Base-by-base conservation (phyloP, 176 grass and related monocot species). In the Oryza coarctata region DNA sequence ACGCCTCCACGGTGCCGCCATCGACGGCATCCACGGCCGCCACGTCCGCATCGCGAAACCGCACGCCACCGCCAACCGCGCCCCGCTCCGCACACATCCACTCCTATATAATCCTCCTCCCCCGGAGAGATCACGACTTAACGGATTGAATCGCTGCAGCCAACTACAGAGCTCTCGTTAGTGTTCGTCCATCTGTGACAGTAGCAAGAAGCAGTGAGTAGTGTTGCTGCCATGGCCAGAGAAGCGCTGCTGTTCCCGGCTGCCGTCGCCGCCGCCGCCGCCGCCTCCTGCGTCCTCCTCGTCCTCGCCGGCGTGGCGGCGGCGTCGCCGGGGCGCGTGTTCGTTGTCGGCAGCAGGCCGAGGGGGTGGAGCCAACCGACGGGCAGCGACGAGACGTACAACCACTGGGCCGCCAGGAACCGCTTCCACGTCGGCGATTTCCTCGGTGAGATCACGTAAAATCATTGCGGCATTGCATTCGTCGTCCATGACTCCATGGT, bases 321-420 rank as follows among this genome's bases (percentile, higher is more conserved):
- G 15, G 30, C 63, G 75, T 7, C 77, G 12, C 0, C 20, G 40
- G 58, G 55, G 12, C 69, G 52, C 5, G 34, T 75, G 69, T 40
- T 88, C 81, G 65, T 70, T 20, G 88, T 86, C 58, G 94, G 90
- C 70, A 91, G 89, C 14, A 87, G 80, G 2, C 29, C 29, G 13
- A 55, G 85, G 29, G 86, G 86, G 5, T 97, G 91, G 91, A 33
- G 60, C 6, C 30, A 87, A 65, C 94, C 94, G 1, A 31, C 32
- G 4, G 78, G 78, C 39, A 66, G 67, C 23, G 84, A 86, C 31
- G 89, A 89, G 78, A 83, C 74, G 39, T 97, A 94, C 87, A 97
- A 94, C 84, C 88, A 93, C 87, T 94, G 91, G 94, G 89, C 94
- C 17, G 38, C 60, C 35, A 30, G 34, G 63, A 94, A 80, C 94